Evolutionary conservation across 306 rosid genomes (phyloP), one percentile per base, ranked within the genome.

Genomic region (Dryas alaskensis): DNA sequence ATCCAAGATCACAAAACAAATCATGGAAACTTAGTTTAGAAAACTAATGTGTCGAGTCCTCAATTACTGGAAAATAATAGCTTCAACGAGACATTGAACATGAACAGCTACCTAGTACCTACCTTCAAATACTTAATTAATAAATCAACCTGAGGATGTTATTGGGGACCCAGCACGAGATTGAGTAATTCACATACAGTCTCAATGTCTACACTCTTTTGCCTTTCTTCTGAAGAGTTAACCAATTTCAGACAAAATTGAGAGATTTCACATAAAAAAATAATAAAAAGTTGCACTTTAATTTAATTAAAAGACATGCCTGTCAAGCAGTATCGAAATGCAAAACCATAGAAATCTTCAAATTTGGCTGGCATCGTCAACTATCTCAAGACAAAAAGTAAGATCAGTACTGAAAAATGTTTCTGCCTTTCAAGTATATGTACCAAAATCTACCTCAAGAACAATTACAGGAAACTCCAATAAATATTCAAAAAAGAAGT

Each of bases 181-280:
- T 70, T 83, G 74, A 88, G 73, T 72, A 90, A 81, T 80, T 83
- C 86, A 60, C 86, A 88, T 11, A 80, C 55, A 67, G 89, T 85
- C 63, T 87, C 96, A 63, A 85, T 69, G 70, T 89, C 96, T 74
- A 89, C 73, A 65, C 83, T 87, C 84, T 86, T 85, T 79, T 87
- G 90, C 82, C 68, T 83, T 48, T 85, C 92, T 73, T 89, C 96
- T 89, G 92, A 63, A 82, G 73, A 70, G 17, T 55, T 43, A 55
- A 57, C 53, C 64, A 55, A 57, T 70, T 70, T 70, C 53, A 70
- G 43, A 47, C 2, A n/a, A 37, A 39, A 7, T 8, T 14, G 17
- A 16, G 61, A 51, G 53, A 45, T 39, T 55, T 43, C 63, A 42
- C 2, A 0, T 10, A 48, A 50, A 14, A 39, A 10, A 69, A 22